Evolutionary conservation across 805 yeast genomes (phyloP).

Genomic region (Suhomyces tanzawaensis): DNA sequence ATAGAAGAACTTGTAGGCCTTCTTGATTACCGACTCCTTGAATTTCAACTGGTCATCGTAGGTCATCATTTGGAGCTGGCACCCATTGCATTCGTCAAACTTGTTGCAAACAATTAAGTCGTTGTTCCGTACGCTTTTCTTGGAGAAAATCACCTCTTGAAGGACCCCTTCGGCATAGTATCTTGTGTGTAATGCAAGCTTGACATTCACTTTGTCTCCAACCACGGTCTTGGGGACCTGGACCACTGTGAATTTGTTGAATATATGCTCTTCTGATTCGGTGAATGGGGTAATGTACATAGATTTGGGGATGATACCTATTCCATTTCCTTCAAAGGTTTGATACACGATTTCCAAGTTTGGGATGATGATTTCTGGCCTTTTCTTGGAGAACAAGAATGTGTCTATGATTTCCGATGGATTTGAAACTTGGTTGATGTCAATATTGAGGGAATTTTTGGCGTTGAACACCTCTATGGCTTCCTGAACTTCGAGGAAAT

Average conservation of each 20-base stretch:
- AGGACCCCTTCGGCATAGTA: constrained; percentile 31
- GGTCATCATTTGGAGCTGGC: constrained; percentile 42
- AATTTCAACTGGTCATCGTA: constrained; percentile 37
- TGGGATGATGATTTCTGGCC: constrained; percentile 16
- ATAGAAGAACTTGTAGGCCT: constrained; percentile 35
- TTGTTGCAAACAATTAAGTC: constrained; percentile 30
- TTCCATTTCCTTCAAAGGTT: constrained; percentile 37
- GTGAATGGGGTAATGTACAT: constrained; percentile 15
- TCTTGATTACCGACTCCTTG: constrained; percentile 28
- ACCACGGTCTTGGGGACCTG: constrained; percentile 37
- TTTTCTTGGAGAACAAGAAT: constrained; percentile 20
- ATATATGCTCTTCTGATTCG: constrained; percentile 13
- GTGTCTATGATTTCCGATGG: constrained; percentile 20
- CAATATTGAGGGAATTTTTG: constrained; percentile 6
- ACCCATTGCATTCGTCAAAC: constrained; percentile 39
- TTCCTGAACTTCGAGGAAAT: constrained; percentile 24
- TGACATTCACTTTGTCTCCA: constrained; percentile 36
- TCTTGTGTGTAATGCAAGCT: constrained; percentile 28
- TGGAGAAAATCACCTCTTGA: constrained; percentile 13
- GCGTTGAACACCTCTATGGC: constrained; percentile 13
- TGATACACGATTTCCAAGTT: constrained; percentile 23
- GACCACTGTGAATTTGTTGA: constrained; percentile 22
- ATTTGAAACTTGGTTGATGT: constrained; percentile 17
- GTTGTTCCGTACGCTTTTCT: constrained; percentile 19
- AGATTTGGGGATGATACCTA: constrained; percentile 28